phyloP scores from a whole-genome alignment of 2,329 filamentous ascomycete genomes.

The Phialophora chinensis region DNA sequence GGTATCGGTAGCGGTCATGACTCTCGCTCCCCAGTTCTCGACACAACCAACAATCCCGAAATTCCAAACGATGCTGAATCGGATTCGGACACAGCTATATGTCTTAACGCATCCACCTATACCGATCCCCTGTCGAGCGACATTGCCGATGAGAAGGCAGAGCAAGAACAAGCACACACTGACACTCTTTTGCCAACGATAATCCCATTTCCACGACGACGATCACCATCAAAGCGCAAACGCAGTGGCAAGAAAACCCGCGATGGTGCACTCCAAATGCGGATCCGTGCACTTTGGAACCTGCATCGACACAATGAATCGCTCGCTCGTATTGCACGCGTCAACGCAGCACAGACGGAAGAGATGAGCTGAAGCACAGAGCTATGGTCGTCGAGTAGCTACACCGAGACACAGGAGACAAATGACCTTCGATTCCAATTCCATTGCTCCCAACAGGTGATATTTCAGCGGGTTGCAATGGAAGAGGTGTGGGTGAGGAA shows the following conservation, averaged over 20 bases:
- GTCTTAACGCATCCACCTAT: neutral
- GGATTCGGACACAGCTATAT: neutral
- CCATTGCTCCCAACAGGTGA: too few species aligned
- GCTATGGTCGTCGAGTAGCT: neutral
- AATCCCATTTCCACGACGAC: neutral
- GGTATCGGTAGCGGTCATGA: neutral
- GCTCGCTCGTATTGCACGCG: neutral
- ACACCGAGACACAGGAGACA: neutral
- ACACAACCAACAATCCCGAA: neutral
- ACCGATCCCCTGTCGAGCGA: neutral
- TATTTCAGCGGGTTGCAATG: constrained; percentile 19
- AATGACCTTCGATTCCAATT: neutral
- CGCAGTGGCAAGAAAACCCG: neutral
- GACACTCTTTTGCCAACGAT: neutral
- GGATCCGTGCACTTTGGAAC: neutral
- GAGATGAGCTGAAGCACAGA: neutral
- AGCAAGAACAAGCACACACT: neutral
- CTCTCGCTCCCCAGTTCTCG: neutral
- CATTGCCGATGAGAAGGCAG: neutral
- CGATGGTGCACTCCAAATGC: neutral
- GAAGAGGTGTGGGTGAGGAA: constrained; percentile 18
- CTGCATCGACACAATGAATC: neutral
- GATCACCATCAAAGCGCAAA: neutral
- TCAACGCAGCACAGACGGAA: neutral
- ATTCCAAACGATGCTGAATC: neutral